phyloP scores from a whole-genome alignment of 768 basidiomycete genomes.

The Boletus rufocinnamomeus region DNA sequence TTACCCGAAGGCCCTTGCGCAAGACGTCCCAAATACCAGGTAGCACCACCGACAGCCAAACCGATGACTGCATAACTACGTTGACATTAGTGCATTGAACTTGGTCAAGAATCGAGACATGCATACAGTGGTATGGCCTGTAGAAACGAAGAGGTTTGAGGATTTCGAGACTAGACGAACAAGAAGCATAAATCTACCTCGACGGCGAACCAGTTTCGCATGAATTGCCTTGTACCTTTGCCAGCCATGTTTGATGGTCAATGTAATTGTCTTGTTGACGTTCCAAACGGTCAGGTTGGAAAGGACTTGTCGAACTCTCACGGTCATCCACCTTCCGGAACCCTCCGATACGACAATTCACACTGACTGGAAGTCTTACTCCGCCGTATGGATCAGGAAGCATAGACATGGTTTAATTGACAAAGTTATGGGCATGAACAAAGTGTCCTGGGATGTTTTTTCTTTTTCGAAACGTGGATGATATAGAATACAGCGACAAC shows the following conservation, averaged over 20 bases:
- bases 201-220: slow-evolving; percentile 47
- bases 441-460: slow-evolving; percentile 25
- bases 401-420: slow-evolving; percentile 28
- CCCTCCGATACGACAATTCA: slow-evolving; percentile 7
- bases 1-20: slow-evolving; percentile 56
- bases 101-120: slow-evolving; percentile 5
- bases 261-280: not conserved
- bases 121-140: slow-evolving; percentile 55
- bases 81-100: slow-evolving; percentile 16
- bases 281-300: not conserved
- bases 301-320: slow-evolving; percentile 9
- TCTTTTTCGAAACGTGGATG: slow-evolving; percentile 16
- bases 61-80: slow-evolving; percentile 53
- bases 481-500: slow-evolving; percentile 36
- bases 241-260: slow-evolving; percentile 26
- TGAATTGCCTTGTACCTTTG: slow-evolving; percentile 31
- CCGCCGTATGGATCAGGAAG: slow-evolving; percentile 1
- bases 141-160: slow-evolving; percentile 1
- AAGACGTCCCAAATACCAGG: slow-evolving; percentile 68
- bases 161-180: not conserved
- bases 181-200: slow-evolving; percentile 36
- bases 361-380: not conserved
- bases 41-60: slow-evolving; percentile 54
- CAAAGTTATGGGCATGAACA: slow-evolving; percentile 29
- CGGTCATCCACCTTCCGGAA: slow-evolving; percentile 18